Conservation (phyloP, 2,329 filamentous ascomycete species). For the Colletotrichum cuscutae region DNA sequence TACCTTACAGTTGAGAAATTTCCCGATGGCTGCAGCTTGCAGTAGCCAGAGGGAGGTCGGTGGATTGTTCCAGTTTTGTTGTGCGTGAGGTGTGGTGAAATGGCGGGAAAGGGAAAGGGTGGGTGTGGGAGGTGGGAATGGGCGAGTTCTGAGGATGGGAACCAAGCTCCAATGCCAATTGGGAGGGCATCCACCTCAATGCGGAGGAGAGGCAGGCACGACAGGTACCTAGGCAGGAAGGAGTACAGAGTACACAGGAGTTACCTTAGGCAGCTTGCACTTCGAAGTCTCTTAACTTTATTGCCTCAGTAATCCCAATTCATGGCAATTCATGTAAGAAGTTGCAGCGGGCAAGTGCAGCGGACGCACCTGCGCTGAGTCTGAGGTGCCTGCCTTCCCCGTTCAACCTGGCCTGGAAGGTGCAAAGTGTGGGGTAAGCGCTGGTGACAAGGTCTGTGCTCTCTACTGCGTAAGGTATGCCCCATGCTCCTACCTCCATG, state of each 20-base stretch:
- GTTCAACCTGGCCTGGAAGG: not conserved
- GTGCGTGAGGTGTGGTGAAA: not conserved
- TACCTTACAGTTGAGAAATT: slow-evolving; percentile 5
- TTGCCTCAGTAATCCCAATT: no score
- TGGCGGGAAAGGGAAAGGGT: not conserved
- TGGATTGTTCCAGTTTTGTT: slow-evolving; percentile 1
- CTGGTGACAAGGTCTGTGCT: slow-evolving; percentile 9
- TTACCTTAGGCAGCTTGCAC: not conserved
- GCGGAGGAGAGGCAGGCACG: not conserved
- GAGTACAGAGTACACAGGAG: not conserved
- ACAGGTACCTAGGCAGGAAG: no score
- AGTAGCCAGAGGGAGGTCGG: not conserved
- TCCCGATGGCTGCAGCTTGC: slow-evolving; percentile 20
- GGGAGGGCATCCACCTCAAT: not conserved
- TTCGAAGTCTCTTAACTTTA: not conserved
- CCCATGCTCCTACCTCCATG: not conserved
- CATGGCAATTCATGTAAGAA: not conserved
- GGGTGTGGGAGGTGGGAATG: not conserved
- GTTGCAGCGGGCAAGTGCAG: not conserved
- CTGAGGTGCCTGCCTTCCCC: not conserved
- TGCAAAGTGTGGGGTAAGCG: slow-evolving; percentile 31
- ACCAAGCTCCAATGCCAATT: not conserved
- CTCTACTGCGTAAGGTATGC: not conserved
- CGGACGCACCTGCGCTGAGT: slow-evolving; percentile 1
- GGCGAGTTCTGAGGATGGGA: not conserved